Base-by-base conservation (phyloP, 2,329 filamentous ascomycete genomes). In the Colletotrichum camelliae region DNA sequence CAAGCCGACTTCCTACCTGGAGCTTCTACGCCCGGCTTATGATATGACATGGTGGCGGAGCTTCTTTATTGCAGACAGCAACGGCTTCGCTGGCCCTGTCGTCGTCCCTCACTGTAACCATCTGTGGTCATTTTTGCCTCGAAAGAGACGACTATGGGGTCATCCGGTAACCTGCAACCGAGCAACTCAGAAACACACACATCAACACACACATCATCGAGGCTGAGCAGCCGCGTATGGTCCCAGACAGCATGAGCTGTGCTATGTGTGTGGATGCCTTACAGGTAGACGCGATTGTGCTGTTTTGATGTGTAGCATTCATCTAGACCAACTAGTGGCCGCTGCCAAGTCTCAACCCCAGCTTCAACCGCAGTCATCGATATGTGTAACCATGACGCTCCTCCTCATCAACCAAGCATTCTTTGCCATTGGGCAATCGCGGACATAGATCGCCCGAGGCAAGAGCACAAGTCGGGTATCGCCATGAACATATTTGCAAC, bases 31-130 rank as follows among this genome's bases (percentile, higher is more conserved):
- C 74, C 74, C 74, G 74, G 29, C 58, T 69, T 58, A 39, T 76
- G 70, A 65, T 73, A 57, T 39, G 58, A 66, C n/a, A 29, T 35
- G 39, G 74, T 76, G 74, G 74, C 74, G 74, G 74, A 76, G 74
- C 57, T 37, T 15, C 10, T 69, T 27, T 60, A 65, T 69, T 74
- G 70, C 74, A 74, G 65, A 74, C 48, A 48, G 21, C 43, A 52
- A 37, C 43, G 61, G 64, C 43, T 27, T 67, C 27, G 31, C 62
- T 64, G n/a, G 52, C 27, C 31, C 67, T 52, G 24, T 35, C 29
- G 16, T 18, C 48, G 37, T 33, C 33, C 35, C 52, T 61, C 21
- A 16, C 57, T 65, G 58, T 60, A 74, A 76, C 74, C 60, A 65
- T 58, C 27, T 68, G 35, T 70, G 35, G 67, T 70, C 37, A 62